Percentiles rank a stretch among this genome's conserved stretches.
phyloP scores from a whole-genome alignment of 495 filamentous ascomycete species.

The Aspergillus steynii region DNA sequence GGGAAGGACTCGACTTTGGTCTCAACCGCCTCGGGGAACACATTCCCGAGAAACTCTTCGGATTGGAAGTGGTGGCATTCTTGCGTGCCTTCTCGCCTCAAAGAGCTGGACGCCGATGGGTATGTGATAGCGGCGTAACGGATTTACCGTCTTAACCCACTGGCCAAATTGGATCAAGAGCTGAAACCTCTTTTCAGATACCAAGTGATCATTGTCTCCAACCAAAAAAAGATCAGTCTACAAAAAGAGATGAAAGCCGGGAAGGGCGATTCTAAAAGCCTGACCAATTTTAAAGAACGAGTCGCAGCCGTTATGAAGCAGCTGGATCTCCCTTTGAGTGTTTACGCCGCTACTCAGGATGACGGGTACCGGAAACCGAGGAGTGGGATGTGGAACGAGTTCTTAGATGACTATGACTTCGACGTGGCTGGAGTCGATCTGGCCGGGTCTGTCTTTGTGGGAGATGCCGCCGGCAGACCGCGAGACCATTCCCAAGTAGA shows the following conservation, averaged over 20 bases:
- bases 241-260: slow-evolving; percentile 70
- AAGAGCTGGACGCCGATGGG: slow-evolving; percentile 69
- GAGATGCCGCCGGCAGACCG: slow-evolving; percentile 75
- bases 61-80: slow-evolving; percentile 98
- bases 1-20: slow-evolving; percentile 85
- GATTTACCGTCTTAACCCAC: not conserved
- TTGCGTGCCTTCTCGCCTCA: slow-evolving; percentile 64
- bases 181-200: slow-evolving; percentile 52
- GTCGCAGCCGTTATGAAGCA: slow-evolving; percentile 64
- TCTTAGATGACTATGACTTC: slow-evolving; percentile 72
- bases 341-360: slow-evolving; percentile 82
- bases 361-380: slow-evolving; percentile 87
- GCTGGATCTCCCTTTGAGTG: slow-evolving; percentile 72
- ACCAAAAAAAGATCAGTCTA: slow-evolving; percentile 79
- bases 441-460: slow-evolving; percentile 75
- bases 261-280: slow-evolving; percentile 60
- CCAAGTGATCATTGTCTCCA: slow-evolving; percentile 76
- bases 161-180: not conserved
- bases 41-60: slow-evolving; percentile 62
- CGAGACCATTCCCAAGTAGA: slow-evolving; percentile 79
- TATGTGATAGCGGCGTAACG: slow-evolving; percentile 34
- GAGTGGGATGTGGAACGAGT: slow-evolving; percentile 84
- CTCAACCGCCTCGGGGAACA: slow-evolving; percentile 74
- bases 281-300: slow-evolving; percentile 78
- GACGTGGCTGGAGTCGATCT: slow-evolving; percentile 64